Base-by-base conservation (phyloP, 345 rosid species). In the Euphorbia tirucalli region DNA sequence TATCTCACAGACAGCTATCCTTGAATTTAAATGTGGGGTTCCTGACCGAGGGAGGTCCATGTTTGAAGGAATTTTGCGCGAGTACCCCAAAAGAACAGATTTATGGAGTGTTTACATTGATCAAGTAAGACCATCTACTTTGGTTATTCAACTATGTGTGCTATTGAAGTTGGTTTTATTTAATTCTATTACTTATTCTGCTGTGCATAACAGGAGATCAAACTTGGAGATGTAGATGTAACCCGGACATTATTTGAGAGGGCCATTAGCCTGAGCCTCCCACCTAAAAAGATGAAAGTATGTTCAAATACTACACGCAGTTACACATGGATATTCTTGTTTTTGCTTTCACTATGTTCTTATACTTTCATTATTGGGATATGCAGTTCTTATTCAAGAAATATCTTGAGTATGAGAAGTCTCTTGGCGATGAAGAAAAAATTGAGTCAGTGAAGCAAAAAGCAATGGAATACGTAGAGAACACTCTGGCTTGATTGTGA, bases 31-130 rank as follows among this genome's bases (percentile, higher is more conserved):
- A 75, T 84, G 82, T 21, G 97, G 97, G 75, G 84, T 86, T 74
- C 91, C 99, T 1, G 99, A 92, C 61, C 87, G 93, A 82, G 99
- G 93, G 16, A 79, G 99, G 70, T 85, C 95, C 65, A 64, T 90
- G 82, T 95, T 95, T 80, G 97, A 95, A 87, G 89, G 89, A 49
- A 86, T 90, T 70, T 79, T 95, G 73, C 78, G 90, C 57, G 93
- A 95, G 79, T 95, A 90, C 75, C 99, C 99, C 2, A 95, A 92
- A 77, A 82, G 97, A 85, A 95, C 93, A 30, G 99, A 95, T 81
- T 78, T 95, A 68, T 95, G 97, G 97, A 92, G 97, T 75, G 80
- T 92, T 70, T 95, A 95, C 79, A 92, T 95, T 54, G 99, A 95
- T 82, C 97, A 94, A 71, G 99, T 95, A 78, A 48, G 83, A 66